These are phyloP conservation scores for Cladobotryum mycophilum DNA, from an alignment of 2,329 filamentous ascomycete genomes.

Conservation along the genomic window DNA sequence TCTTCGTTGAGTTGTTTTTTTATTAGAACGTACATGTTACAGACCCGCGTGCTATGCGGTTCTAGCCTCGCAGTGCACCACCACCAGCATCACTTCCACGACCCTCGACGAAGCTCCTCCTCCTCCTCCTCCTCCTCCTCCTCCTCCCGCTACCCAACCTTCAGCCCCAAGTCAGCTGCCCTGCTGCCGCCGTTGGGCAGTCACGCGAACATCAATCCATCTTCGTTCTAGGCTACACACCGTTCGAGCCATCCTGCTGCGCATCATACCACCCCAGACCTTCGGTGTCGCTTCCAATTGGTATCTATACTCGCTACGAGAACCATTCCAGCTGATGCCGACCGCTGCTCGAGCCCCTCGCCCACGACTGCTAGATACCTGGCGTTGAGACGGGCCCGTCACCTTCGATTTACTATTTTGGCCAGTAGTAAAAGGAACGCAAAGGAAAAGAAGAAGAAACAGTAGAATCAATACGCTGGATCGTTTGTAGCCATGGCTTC, in stretches of 20 bases:
- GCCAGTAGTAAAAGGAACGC: conserved; percentile 16
- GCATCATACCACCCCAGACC: conserved; percentile 13
- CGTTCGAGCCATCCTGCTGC: conserved; percentile 12
- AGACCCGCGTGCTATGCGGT: conserved; percentile 8
- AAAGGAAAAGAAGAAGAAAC: conserved; percentile 7
- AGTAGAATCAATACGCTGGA: conserved; percentile 16
- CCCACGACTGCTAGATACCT: conserved; percentile 26
- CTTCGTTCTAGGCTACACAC: conserved; percentile 16
- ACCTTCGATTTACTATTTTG: conserved; percentile 18
- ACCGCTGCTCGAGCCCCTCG: conserved; percentile 26
- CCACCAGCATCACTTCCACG: conserved; percentile 23
- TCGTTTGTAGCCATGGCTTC: conserved; percentile 36
- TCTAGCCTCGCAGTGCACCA: conserved; percentile 9
- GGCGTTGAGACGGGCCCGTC: conserved; percentile 24
- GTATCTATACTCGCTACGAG: conserved; percentile 15
- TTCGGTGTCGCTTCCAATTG: conserved; percentile 21
- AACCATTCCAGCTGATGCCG: conserved; percentile 30
- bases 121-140: conserved; percentile 18
- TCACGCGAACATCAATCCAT: conserved; percentile 22
- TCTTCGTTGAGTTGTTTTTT: neutral
- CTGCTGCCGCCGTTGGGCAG: conserved; percentile 16
- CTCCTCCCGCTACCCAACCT: conserved; percentile 12
- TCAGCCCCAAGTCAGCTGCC: conserved; percentile 9
- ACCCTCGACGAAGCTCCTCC: conserved; percentile 18
- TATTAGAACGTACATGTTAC: conserved; percentile 5